Evolutionary conservation across 805 yeast species (phyloP), one percentile per base, ranked within the genome.

Genomic region (Cyberlindnera nakhonratchasimensis): DNA sequence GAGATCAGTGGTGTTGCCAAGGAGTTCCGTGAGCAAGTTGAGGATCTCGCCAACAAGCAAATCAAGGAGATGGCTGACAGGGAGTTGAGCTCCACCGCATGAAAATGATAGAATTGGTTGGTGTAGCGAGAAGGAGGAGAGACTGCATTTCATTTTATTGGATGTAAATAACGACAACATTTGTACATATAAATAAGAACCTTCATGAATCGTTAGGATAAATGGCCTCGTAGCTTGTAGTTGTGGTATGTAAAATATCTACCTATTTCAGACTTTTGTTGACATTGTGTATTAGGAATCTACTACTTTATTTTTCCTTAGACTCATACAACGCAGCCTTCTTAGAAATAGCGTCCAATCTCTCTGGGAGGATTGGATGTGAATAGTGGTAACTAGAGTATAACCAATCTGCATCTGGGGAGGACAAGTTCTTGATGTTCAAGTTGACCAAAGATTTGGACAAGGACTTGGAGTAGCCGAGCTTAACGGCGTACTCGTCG

Each of bases 361-460:
- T 82, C 70, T 93, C 98, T 14, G 91, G 79, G 55, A 91, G 66
- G 43, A 87, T 86, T 37, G 99, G 99, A 57, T 93, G 99, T 37
- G 91, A 82, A 65, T 86, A 82, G 59, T 82, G 88, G 65, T 87
- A 91, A 33, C 93, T 81, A 17, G 96, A 84, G 65, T 82, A 93
- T 51, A 89, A 72, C 77, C 90, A 78, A 61, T 93, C 97, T 21
- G 93, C 95, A 58, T 84, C 88, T 70, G 88, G 75, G n/a, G 89
- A 76, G 43, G 87, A 73, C 60, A 93, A 75, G 64, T 93, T 91
- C 59, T 88, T 86, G 54, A 79, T 79, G 58, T 82, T 85, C 49
- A 93, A 67, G 49, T 75, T 79, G 58, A 87, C 82, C 58, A 93
- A 74, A 2, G 96, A 81, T 40, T 69, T 69, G 39, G 84, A 76